Base-by-base conservation (phyloP, 768 basidiomycete genomes). In the Boletus rubropictus region DNA sequence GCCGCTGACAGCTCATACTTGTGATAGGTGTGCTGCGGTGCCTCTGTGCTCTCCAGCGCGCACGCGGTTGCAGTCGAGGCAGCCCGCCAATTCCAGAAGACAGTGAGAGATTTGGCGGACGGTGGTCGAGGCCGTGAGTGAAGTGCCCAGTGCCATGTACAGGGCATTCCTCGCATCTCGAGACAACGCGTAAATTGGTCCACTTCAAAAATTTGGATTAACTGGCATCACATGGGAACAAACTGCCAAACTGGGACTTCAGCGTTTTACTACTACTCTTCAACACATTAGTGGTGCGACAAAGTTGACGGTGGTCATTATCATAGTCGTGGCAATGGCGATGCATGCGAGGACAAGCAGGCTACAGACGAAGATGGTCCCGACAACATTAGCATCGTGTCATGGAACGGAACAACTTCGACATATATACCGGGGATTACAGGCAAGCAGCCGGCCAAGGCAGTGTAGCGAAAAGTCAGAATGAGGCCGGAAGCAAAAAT, bases 1-100 rank as follows among this genome's bases (percentile, higher is more conserved):
- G 72, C 69, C 6, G 82, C 80, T 1, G 84, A 75, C 53, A 89
- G 71, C 3, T 69, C 54, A 54, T 77, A 72, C 46, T 60, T 67
- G 27, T 70, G 65, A n/a, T 64, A 60, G 28, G 58, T 56, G 39
- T 51, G 47, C 1, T 69, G 58, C 17, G 63, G 46, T 28, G 27
- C 1, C 32, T 55, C 50, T 14, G 49, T 15, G 35, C 7, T 24
- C 24, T 48, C 46, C 8, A 21, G 17, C 11, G 22, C 44, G 22
- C 18, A 48, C 18, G 56, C 72, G 6, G 73, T 50, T 22, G 74
- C 77, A 5, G 76, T 65, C 4, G 78, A 74, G 4, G 78, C 74
- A 37, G 66, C 59, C 29, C 76, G 71, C 52, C 66, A 58, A 3
- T 55, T 51, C 14, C 34, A 39, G 33, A 39, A 36, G 5, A 43